phyloP scores from a whole-genome alignment of 2,329 filamentous ascomycete genomes.

The Periconia digitata region DNA sequence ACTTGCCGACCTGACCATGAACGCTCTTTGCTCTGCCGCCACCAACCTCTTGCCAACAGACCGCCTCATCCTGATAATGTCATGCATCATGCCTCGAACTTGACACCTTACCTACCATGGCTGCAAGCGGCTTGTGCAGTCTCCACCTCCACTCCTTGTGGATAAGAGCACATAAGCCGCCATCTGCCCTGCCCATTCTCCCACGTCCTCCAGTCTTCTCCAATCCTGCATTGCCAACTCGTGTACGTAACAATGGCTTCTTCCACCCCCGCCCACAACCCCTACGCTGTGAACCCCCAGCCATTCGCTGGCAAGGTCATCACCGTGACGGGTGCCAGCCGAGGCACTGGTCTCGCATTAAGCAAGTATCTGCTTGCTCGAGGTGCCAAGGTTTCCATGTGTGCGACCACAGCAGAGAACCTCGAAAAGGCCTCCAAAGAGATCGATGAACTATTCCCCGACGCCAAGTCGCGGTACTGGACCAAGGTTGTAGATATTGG shows the following conservation, averaged over 20 bases:
- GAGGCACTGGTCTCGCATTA: slow-evolving; percentile 11
- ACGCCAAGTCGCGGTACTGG: slow-evolving; percentile 11
- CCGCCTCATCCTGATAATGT: no score
- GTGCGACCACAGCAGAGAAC: slow-evolving; percentile 12
- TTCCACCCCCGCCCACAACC: not conserved
- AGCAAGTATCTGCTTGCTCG: slow-evolving; percentile 13
- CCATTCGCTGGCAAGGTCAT: slow-evolving; percentile 15
- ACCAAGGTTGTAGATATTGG: slow-evolving; percentile 10
- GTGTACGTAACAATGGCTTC: not conserved
- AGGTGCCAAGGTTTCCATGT: slow-evolving; percentile 13
- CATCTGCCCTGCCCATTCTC: no score
- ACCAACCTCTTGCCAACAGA: no score
- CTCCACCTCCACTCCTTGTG: no score
- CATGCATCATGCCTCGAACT: no score
- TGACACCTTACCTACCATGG: no score
- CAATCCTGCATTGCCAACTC: not conserved
- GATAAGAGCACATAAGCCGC: no score
- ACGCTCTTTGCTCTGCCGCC: no score
- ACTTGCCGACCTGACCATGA: no score
- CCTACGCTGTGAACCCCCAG: slow-evolving; percentile 9
- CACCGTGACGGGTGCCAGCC: slow-evolving; percentile 14
- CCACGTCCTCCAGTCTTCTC: no score
- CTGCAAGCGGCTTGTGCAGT: no score
- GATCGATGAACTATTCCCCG: slow-evolving; percentile 11
- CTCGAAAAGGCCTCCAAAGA: slow-evolving; percentile 10